Conservation (phyloP, 805 yeast genomes). For the Yamadazyma insecticola region DNA sequence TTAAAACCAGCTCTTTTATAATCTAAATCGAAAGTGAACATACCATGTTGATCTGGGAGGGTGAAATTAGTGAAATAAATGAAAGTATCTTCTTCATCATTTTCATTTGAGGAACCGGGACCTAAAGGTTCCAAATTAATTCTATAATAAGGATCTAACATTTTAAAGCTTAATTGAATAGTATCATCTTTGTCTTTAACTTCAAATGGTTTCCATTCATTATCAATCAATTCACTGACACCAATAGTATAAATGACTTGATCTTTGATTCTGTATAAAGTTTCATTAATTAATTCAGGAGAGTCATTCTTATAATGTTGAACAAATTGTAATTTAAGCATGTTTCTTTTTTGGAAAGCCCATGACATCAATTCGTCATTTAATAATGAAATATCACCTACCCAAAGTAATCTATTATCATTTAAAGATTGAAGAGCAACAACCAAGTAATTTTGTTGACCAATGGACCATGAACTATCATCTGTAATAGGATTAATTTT, state of each 20-base stretch:
- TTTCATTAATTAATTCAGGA: conserved; percentile 35
- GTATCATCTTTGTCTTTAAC: conserved; percentile 40
- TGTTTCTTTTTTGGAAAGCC: conserved; percentile 68
- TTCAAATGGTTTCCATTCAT: conserved; percentile 65
- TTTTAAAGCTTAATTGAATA: conserved; percentile 76
- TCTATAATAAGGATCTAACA: conserved; percentile 95
- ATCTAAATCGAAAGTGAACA: conserved; percentile 79
- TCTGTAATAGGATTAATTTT: conserved; percentile 35
- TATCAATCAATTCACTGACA: conserved; percentile 40
- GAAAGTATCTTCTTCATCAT: conserved; percentile 39
- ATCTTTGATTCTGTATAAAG: conserved; percentile 72
- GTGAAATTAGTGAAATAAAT: conserved; percentile 53
- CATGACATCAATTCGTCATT: conserved; percentile 41
- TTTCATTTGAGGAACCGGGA: conserved; percentile 27
- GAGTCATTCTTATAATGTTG: conserved; percentile 50
- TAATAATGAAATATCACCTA: conserved; percentile 64
- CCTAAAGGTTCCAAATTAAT: conserved; percentile 50
- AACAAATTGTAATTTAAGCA: conserved; percentile 52
- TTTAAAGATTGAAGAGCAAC: conserved; percentile 76
- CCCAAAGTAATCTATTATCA: conserved; percentile 77
- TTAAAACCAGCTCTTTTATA: conserved; percentile 76
- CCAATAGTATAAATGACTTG: conserved; percentile 53
- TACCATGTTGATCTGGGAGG: conserved; percentile 95
- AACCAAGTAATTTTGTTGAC: conserved; percentile 70
- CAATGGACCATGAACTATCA: conserved; percentile 67